A percentile compares a stretch with the other conserved stretches of the same genome.
Conservation (phyloP, 2,329 filamentous ascomycete genomes). For the Clonostachys rhizophaga region DNA sequence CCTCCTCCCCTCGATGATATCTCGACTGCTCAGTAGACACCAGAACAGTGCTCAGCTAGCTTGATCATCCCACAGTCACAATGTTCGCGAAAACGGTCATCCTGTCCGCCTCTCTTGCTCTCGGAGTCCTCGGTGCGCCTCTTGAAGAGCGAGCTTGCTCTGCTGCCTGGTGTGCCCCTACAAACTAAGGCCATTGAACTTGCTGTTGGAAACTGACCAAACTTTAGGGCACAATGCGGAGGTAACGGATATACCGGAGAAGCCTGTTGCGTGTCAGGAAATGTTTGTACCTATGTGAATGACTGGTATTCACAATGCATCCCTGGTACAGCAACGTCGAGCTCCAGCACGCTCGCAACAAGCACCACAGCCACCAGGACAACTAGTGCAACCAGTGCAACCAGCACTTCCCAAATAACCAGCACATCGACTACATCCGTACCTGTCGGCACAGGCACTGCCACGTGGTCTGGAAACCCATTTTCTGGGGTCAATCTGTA, state of each 20-base stretch:
- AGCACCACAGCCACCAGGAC: constrained; percentile 1
- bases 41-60: too few relatives aligned
- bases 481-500: constrained; percentile 44
- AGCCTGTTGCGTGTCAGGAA: constrained; percentile 36
- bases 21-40: too few relatives aligned
- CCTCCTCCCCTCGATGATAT: too few relatives aligned
- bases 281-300: constrained; percentile 25
- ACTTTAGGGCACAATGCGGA: constrained; percentile 2
- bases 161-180: too few relatives aligned
- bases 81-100: too few relatives aligned
- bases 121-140: too few relatives aligned
- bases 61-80: too few relatives aligned
- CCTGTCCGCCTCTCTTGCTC: too few relatives aligned
- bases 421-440: constrained; percentile 13
- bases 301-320: constrained; percentile 30
- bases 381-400: constrained; percentile 10
- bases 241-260: constrained; percentile 25
- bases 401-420: constrained; percentile 9
- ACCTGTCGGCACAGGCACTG: constrained; percentile 24
- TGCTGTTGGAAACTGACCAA: too few relatives aligned
- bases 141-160: too few relatives aligned
- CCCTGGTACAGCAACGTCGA: constrained; percentile 11
- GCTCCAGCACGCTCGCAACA: constrained; percentile 15
- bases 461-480: constrained; percentile 47
- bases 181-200: too few relatives aligned